Evolutionary conservation across 306 rosid species (phyloP), one percentile per base, ranked within the genome.

Genomic region (Hippophae tibetana): DNA sequence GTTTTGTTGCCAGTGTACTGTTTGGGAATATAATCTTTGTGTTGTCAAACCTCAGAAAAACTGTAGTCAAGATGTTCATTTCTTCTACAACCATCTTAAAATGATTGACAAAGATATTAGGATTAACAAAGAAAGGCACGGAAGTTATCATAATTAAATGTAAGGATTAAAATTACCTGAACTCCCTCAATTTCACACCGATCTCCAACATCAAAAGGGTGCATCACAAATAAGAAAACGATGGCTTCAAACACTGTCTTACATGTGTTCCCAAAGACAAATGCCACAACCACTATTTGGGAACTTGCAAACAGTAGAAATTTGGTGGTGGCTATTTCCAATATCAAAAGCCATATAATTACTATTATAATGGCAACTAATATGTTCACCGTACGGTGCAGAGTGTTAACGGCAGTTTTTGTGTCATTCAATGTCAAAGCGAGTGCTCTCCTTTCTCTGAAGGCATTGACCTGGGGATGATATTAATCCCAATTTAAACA

Each of bases 21-120:
- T 93, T 93, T 0, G 99, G 99, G 68, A 53, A 78, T 54, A 58
- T 63, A 7, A 79, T 43, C 80, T 80, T 93, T 6, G 62, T 44
- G 58, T 93, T 88, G 71, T 93, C 99, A 26, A 43, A 75, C 72
- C 86, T 82, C 64, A 93, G 65, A 69, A 93, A 93, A 69, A 88
- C n/a, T 13, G 97, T 93, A 26, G 95, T 86, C 78, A 93, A 77
- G 77, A 93, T 86, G 79, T 93, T 93, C 99, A 93, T 93, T 63
- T 93, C 99, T 76, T 93, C 99, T 31, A 88, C 99, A 48, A 93
- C 72, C 99, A 93, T 78, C 99, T 93, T 90, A 64, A 69, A 69
- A 68, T 42, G 47, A 43, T 44, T 7, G 59, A 49, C 47, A 41
- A 23, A 61, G 14, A 13, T 67, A 60, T 77, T 68, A 82, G 71